These are phyloP conservation scores for Rhizopogon vinicolor DNA, from an alignment of 768 basidiomycete genomes.

Conservation along the genomic window DNA sequence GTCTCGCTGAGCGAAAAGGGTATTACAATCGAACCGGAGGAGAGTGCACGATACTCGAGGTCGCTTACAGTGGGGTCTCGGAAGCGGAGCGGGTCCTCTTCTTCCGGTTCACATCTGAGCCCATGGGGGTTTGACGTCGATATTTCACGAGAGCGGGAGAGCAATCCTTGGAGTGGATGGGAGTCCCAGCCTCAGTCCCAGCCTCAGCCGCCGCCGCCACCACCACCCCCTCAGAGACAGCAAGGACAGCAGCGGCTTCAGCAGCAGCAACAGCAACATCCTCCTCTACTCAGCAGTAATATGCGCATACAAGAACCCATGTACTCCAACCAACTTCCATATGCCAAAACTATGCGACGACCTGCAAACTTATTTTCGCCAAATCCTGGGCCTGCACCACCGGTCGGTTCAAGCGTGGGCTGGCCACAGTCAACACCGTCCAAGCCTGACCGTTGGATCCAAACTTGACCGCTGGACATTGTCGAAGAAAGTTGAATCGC, in stretches of 20 bases:
- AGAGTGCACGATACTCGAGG: conserved; percentile 33
- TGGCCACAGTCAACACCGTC: background rate
- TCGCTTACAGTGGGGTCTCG: conserved; percentile 16
- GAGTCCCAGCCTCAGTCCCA: conserved; percentile 8
- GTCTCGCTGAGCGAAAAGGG: conserved; percentile 48
- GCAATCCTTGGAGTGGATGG: conserved; percentile 21
- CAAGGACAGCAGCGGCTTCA: conserved; percentile 20
- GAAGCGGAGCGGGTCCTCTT: conserved; percentile 24
- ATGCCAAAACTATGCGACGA: conserved; percentile 33
- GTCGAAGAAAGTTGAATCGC: background rate
- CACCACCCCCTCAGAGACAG: conserved; percentile 24
- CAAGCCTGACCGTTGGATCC: background rate
- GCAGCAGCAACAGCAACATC: conserved; percentile 14
- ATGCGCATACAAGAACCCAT: conserved; percentile 46
- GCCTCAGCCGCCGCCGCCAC: conserved; percentile 5
- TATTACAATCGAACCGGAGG: conserved; percentile 40
- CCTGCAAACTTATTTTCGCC: conserved; percentile 48
- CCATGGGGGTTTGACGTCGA: conserved; percentile 28
- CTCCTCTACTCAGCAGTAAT: conserved; percentile 33
- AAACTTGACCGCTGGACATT: background rate
- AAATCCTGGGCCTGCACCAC: conserved; percentile 29
- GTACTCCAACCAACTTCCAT: background rate
- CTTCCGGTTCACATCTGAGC: conserved; percentile 15
- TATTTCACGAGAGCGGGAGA: conserved; percentile 16
- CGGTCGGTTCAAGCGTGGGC: conserved; percentile 20